Evolutionary conservation across 108 stramenopile species (phyloP), one percentile per base, ranked within the genome.

Genomic region (Mayamaea pseudoterrestris): DNA sequence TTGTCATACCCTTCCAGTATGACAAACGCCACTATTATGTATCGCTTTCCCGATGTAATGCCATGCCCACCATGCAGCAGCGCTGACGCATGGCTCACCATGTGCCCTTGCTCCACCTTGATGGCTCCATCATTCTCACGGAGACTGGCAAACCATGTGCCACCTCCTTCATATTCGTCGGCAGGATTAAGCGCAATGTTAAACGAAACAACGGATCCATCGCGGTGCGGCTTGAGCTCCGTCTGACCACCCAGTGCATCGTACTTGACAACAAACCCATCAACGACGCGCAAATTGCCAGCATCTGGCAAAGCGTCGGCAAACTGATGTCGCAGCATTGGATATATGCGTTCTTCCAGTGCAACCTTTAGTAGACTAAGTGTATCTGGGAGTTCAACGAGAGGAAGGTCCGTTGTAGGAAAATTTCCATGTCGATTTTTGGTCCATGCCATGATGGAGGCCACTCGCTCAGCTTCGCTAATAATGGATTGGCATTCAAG

Each of bases 251-350:
- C 64, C 3, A 29, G 44, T 1, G 68, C 77, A 51, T 76, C 73
- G 53, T 91, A 91, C 29, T 78, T 78, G 50, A 91, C 84, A n/a
- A 91, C 52, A 47, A 91, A 91, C 27, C 84, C 81, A 71, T 91
- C 89, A 20, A 74, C 72, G 18, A 90, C 55, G 11, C 65, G 47
- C 6, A 71, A 44, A 49, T 58, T 66, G 24, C 36, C 35, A 32
- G 58, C 35, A 47, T 60, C 63, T 1, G 75, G 75, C 30, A 76
- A 31, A 31, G 49, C 59, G n/a, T 50, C 3, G 0, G 65, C 57
- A 49, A 71, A 72, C 43, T 72, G 70, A n/a, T 26, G 31, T 21
- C 41, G 13, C 32, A 76, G 14, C 35, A 72, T 31, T 14, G 75
- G 71, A 50, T 69, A 68, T 20, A 76, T 56, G 1, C 69, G 52